Evolutionary conservation across 2,329 filamentous ascomycete species (phyloP), one percentile per base, ranked within the genome.

Genomic region (Ploettnerulaceae sp.): DNA sequence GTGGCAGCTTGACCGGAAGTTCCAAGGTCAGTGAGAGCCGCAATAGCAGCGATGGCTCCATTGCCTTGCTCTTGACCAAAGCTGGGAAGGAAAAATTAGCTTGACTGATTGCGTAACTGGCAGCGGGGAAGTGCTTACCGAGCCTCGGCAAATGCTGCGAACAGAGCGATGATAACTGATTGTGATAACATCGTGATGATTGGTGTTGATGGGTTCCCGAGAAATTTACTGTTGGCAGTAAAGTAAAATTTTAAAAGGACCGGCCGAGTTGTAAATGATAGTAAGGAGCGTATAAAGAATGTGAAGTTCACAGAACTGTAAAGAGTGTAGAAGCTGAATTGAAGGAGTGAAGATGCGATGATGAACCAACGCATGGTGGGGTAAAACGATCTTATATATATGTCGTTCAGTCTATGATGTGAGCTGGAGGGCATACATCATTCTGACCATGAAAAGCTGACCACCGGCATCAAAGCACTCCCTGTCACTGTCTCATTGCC

Each of bases 1-100:
- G 81, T 84, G 29, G 72, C 73, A 37, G 82, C 81, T 53, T 73
- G 72, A 33, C 82, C 82, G 1, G 80, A 69, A 31, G 67, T 64
- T 42, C 81, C 81, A 45, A 76, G 74, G 57, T 69, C 68, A 45
- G 70, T 63, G 20, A 84, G 72, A 21, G 71, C 71, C 36, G 66
- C 63, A 53, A 84, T 75, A 47, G 72, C 74, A 18, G 66, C 58
- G 40, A 81, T 78, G 39, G 79, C 74, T 33, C 70, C 57, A 43
- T 56, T 50, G 24, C 49, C 56, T 57, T 82, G 76, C 64, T 85
- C 81, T 66, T 83, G 79, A 35, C 75, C 75, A 63, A 85, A 84
- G 55, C 81, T 59, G 36, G 42, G 14, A 17, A 21, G n/a, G 5
- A 7, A 45, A 9, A n/a, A 1, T 26, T 5, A n/a, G n/a, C n/a